phyloP scores from a whole-genome alignment of 2,329 filamentous ascomycete genomes.

The Aspergillus ibericus region DNA sequence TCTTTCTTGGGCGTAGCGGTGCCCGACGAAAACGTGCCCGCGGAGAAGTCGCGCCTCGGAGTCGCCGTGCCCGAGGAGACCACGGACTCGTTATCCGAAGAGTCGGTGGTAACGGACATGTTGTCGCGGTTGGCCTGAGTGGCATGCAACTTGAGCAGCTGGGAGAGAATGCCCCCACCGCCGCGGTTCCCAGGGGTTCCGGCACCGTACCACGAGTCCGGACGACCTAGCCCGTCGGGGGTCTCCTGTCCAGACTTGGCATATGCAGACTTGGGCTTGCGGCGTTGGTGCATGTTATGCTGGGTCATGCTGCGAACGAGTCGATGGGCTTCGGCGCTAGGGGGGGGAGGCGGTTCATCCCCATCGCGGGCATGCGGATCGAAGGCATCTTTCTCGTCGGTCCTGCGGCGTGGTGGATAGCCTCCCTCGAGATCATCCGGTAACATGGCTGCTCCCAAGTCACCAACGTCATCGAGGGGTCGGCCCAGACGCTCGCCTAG shows the following conservation, averaged over 20 bases:
- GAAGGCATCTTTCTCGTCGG: conserved; percentile 21
- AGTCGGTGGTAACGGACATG: conserved; percentile 30
- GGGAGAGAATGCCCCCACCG: conserved; percentile 64
- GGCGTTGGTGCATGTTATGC: conserved; percentile 25
- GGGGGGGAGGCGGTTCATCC: conserved; percentile 22
- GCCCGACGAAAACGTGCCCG: conserved; percentile 32
- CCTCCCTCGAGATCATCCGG: conserved; percentile 33
- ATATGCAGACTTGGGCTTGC: conserved; percentile 34
- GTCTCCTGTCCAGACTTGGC: conserved; percentile 35
- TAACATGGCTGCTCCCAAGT: conserved; percentile 28
- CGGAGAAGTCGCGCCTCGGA: conserved; percentile 19
- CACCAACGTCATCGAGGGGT: conserved; percentile 32
- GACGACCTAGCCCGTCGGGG: conserved; percentile 24
- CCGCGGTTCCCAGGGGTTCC: conserved; percentile 17
- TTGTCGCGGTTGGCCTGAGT: conserved; percentile 42
- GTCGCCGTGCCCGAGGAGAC: conserved; percentile 30
- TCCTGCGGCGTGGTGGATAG: conserved; percentile 22
- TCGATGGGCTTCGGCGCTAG: conserved; percentile 39
- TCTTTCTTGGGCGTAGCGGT: conserved; percentile 36
- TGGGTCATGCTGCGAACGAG: conserved; percentile 39
- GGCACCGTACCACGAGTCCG: conserved; percentile 3
- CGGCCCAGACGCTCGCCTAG: conserved; percentile 34
- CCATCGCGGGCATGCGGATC: conserved; percentile 18
- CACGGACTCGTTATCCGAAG: conserved; percentile 32
- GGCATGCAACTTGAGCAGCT: conserved; percentile 67